Conservation (phyloP, 306 rosid genomes). For the Prunus campanulata region DNA sequence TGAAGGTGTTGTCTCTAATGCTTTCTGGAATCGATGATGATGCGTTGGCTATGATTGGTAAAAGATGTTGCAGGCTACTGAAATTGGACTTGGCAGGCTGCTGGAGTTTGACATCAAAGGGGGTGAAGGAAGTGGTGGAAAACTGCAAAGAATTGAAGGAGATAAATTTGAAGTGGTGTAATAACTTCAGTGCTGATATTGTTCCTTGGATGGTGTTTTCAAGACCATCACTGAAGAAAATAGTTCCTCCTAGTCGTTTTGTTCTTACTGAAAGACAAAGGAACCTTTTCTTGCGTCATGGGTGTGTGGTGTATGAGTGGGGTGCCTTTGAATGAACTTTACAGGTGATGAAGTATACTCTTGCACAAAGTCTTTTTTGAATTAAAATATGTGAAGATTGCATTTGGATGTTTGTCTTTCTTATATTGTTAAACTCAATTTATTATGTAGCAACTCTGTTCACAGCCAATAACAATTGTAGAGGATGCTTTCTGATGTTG, state of each 20-base stretch:
- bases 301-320: constrained; percentile 37
- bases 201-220: constrained; percentile 43
- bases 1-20: constrained; percentile 45
- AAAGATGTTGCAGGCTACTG: constrained; percentile 40
- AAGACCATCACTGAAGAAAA: constrained; percentile 55
- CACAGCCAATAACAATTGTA: neutral
- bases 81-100: constrained; percentile 45
- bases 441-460: neutral
- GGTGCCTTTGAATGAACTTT: neutral
- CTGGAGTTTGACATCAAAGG: constrained; percentile 46
- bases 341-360: neutral
- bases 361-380: neutral
- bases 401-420: neutral
- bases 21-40: constrained; percentile 44
- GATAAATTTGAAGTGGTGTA: constrained; percentile 54
- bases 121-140: constrained; percentile 51
- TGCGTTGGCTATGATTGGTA: constrained; percentile 49
- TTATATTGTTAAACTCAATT: neutral
- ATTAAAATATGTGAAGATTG: neutral
- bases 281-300: constrained; percentile 48
- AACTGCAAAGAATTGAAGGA: constrained; percentile 54
- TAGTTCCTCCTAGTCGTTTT: constrained; percentile 37
- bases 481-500: constrained; percentile 2
- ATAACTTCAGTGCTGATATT: constrained; percentile 31
- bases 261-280: constrained; percentile 26